Percentiles rank a stretch among this genome's conserved stretches.
Conservation (phyloP, 768 basidiomycete species). For the Trametes gibbosa region DNA sequence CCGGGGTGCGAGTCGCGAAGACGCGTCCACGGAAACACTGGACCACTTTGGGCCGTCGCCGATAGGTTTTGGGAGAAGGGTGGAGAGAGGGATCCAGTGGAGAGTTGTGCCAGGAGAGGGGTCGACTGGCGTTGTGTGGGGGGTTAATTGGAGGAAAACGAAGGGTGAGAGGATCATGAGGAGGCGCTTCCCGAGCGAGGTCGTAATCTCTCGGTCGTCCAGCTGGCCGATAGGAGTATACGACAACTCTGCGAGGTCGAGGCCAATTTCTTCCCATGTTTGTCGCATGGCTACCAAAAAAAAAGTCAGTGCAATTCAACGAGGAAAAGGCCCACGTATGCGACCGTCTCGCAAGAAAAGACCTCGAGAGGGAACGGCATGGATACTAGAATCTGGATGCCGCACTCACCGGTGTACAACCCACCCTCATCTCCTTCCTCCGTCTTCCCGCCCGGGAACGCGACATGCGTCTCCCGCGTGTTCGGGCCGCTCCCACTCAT, state of each 20-base stretch:
- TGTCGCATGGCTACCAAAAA: constrained; percentile 75
- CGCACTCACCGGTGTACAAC: constrained; percentile 79
- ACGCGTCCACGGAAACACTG: constrained; percentile 90
- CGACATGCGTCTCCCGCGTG: constrained; percentile 75
- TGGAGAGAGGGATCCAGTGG: constrained; percentile 79
- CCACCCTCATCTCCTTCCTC: constrained; percentile 92
- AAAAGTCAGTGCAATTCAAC: neutral
- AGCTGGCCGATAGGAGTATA: constrained; percentile 88
- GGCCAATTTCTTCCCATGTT: constrained; percentile 98
- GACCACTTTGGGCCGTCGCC: constrained; percentile 68
- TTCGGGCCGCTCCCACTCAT: constrained; percentile 26
- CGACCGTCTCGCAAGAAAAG: neutral
- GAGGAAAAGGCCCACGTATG: too few species aligned
- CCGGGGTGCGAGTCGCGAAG: constrained; percentile 84
- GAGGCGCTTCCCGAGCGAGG: constrained; percentile 92
- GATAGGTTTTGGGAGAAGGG: constrained; percentile 39
- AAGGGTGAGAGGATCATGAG: constrained; percentile 98
- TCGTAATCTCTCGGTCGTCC: constrained; percentile 98
- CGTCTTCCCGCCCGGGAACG: constrained; percentile 92
- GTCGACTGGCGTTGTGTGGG: constrained; percentile 66
- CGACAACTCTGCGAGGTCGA: constrained; percentile 93
- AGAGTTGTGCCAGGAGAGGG: constrained; percentile 72
- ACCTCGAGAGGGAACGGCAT: too few species aligned
- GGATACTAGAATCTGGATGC: neutral
- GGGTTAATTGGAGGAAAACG: constrained; percentile 85